Conservation (phyloP, 306 rosid species). For the Fragaria vesca region DNA sequence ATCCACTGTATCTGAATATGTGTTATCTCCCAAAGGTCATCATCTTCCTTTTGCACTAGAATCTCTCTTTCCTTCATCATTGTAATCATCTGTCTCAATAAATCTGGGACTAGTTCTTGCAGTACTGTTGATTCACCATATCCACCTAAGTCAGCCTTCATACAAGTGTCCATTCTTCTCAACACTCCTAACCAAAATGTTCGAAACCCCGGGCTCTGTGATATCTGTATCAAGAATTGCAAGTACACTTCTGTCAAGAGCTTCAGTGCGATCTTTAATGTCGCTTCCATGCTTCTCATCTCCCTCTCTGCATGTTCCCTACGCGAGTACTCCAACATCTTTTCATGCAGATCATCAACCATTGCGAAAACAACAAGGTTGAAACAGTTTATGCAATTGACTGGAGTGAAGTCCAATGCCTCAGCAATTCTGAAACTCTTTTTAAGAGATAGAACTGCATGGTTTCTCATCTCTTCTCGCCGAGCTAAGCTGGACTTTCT, state of each 20-base stretch:
- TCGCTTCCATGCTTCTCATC: constrained; percentile 90
- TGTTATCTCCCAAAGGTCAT: constrained; percentile 83
- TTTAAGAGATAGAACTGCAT: constrained; percentile 65
- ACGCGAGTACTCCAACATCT: constrained; percentile 87
- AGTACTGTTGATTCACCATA: constrained; percentile 59
- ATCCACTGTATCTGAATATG: constrained; percentile 91
- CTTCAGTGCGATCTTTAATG: constrained; percentile 75
- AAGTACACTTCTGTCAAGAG: constrained; percentile 64
- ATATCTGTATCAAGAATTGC: constrained; percentile 55
- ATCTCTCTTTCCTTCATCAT: constrained; percentile 67
- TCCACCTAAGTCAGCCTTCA: constrained; percentile 82
- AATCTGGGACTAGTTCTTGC: constrained; percentile 54
- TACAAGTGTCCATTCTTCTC: constrained; percentile 91
- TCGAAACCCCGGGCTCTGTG: constrained; percentile 53
- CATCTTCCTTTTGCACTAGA: constrained; percentile 55
- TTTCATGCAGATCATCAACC: constrained; percentile 91
- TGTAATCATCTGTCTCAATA: constrained; percentile 64
- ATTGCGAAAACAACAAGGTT: constrained; percentile 74
- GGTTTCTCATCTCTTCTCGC: constrained; percentile 85
- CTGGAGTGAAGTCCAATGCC: constrained; percentile 53
- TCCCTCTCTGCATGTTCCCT: constrained; percentile 85
- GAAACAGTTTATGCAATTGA: constrained; percentile 61
- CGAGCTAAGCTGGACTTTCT: constrained; percentile 71
- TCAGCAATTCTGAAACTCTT: constrained; percentile 66
- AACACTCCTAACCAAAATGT: constrained; percentile 84